These are phyloP conservation scores for Sphaerosporella brunnea DNA, from an alignment of 495 filamentous ascomycete genomes.

Conservation along the genomic window DNA sequence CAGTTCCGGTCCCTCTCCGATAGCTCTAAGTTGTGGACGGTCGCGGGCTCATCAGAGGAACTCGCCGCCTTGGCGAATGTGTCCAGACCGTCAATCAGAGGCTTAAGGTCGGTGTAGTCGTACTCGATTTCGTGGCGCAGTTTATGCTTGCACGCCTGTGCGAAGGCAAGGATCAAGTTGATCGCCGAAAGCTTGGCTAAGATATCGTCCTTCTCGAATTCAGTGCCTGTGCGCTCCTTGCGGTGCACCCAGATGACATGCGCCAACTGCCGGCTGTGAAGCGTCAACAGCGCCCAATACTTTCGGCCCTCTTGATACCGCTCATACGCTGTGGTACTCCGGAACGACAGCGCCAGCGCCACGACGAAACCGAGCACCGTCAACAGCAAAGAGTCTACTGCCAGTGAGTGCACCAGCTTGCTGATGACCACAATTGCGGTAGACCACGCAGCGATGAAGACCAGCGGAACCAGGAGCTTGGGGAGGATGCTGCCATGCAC, in stretches of 20 bases:
- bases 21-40: conserved; percentile 27
- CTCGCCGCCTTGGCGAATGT: conserved; percentile 56
- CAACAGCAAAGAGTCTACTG: conserved; percentile 51
- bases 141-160: conserved; percentile 61
- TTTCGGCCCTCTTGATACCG: conserved; percentile 32
- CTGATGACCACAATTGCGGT: conserved; percentile 48
- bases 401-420: conserved; percentile 35
- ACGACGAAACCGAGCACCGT: conserved; percentile 85
- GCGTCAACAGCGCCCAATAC: conserved; percentile 54
- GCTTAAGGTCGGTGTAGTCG: conserved; percentile 48
- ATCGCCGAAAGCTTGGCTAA: conserved; percentile 57
- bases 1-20: conserved; percentile 32
- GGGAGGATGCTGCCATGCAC: conserved; percentile 68
- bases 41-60: conserved; percentile 27
- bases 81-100: conserved; percentile 41
- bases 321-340: conserved; percentile 72
- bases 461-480: conserved; percentile 57
- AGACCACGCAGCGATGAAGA: conserved; percentile 51
- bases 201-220: conserved; percentile 47
- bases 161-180: conserved; percentile 65
- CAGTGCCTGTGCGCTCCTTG: conserved; percentile 40
- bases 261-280: conserved; percentile 54
- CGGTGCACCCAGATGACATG: conserved; percentile 65
- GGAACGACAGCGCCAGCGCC: conserved; percentile 64
- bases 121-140: conserved; percentile 78